Evolutionary conservation across 176 grass and related monocot genomes (phyloP).

Genomic region (Aegilops umbellulata): DNA sequence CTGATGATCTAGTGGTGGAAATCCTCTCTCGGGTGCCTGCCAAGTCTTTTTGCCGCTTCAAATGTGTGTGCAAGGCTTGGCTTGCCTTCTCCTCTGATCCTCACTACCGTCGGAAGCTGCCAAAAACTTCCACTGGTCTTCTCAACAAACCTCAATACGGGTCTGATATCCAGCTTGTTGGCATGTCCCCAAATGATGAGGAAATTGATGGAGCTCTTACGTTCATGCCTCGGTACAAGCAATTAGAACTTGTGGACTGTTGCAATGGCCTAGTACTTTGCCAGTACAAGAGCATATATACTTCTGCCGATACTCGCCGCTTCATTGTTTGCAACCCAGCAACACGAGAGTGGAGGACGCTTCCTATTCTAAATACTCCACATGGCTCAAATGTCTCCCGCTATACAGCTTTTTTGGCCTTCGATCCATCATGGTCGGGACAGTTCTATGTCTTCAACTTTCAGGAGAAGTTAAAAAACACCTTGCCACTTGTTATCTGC

Average conservation of each 20-base stretch:
- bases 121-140: slow-evolving; percentile 32
- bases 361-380: slow-evolving; percentile 25
- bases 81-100: slow-evolving; percentile 37
- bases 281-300: background rate
- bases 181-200: background rate
- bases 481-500: background rate
- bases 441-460: slow-evolving; percentile 38
- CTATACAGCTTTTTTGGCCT: slow-evolving; percentile 2
- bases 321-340: slow-evolving; percentile 39
- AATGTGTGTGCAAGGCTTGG: slow-evolving; percentile 42
- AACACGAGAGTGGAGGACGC: slow-evolving; percentile 25
- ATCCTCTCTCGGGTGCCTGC: slow-evolving; percentile 37
- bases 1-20: slow-evolving; percentile 34
- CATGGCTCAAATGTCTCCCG: background rate
- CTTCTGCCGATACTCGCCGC: background rate
- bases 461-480: background rate
- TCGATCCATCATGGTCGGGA: slow-evolving; percentile 20
- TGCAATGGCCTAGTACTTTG: slow-evolving; percentile 53
- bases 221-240: slow-evolving; percentile 23
- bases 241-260: slow-evolving; percentile 33
- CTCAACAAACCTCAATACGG: background rate
- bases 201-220: background rate
- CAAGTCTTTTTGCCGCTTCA: slow-evolving; percentile 39
- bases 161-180: background rate
- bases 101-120: slow-evolving; percentile 21